Percentiles rank a stretch among this genome's conserved stretches.
Conservation (phyloP, 1,284 basidiomycete genomes). For the Vanrija pseudolonga region DNA sequence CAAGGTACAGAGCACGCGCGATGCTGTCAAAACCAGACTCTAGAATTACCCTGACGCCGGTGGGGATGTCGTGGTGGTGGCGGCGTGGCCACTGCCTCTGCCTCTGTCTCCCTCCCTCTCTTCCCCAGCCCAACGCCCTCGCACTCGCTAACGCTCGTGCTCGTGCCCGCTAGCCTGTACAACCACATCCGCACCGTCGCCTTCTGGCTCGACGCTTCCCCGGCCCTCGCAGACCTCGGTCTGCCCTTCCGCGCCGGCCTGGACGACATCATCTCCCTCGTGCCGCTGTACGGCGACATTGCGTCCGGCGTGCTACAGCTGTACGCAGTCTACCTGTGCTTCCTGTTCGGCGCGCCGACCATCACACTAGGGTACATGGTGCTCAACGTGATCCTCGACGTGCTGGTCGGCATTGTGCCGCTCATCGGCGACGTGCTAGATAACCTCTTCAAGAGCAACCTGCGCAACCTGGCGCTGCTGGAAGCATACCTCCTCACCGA, state of each 20-base stretch:
- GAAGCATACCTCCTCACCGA: conserved; percentile 42
- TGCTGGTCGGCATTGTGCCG: conserved; percentile 11
- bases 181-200: conserved; percentile 48
- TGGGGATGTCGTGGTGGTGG: too few species aligned
- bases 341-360: conserved; percentile 41
- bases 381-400: conserved; percentile 42
- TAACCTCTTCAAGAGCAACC: conserved; percentile 50
- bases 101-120: conserved; percentile 7
- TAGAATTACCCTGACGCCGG: too few species aligned
- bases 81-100: background rate
- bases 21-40: too few species aligned
- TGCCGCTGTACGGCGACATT: conserved; percentile 49
- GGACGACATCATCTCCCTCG: conserved; percentile 49
- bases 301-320: conserved; percentile 43
- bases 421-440: conserved; percentile 48
- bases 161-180: conserved; percentile 33
- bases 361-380: conserved; percentile 42
- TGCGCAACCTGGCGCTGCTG: conserved; percentile 44
- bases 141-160: background rate
- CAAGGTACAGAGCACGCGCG: too few species aligned
- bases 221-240: conserved; percentile 45
- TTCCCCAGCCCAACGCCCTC: background rate
- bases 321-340: conserved; percentile 47
- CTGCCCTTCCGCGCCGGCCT: conserved; percentile 49
- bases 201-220: conserved; percentile 50